Percentiles rank a stretch among this genome's conserved stretches.
Evolutionary conservation across 352 stramenopile genomes (phyloP).

Genomic region (Globisporangium echinulatum): DNA sequence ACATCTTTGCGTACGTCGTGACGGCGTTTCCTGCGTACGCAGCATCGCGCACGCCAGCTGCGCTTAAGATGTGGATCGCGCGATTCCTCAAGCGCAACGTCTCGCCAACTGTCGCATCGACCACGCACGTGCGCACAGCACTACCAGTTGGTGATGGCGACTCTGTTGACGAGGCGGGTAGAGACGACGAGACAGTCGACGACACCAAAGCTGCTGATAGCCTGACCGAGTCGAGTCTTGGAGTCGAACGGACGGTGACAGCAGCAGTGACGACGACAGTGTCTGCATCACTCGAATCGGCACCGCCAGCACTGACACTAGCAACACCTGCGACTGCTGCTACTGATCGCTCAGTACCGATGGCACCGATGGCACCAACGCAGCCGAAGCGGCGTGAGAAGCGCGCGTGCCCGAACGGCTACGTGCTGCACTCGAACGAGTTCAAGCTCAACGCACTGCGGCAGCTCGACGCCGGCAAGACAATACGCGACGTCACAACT

Average conservation of each 20-base stretch:
- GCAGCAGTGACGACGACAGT: no score
- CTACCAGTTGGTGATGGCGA: conserved; percentile 10
- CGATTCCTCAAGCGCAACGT: conserved; percentile 67
- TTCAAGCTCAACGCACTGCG: conserved; percentile 73
- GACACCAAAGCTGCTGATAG: not conserved
- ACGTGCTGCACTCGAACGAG: conserved; percentile 72
- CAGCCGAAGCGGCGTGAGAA: conserved; percentile 32
- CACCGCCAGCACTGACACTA: not conserved
- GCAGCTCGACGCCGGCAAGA: conserved; percentile 65
- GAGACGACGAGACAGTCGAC: not conserved
- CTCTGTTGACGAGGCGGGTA: conserved; percentile 2
- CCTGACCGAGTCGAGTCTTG: not conserved
- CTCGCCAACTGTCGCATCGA: conserved; percentile 1
- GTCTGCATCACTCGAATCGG: not conserved
- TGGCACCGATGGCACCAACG: no score
- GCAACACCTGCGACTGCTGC: no score
- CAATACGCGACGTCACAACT: conserved; percentile 42
- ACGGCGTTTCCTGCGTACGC: conserved; percentile 50
- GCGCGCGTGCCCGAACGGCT: conserved; percentile 40
- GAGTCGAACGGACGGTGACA: not conserved
- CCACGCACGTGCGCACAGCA: conserved; percentile 2
- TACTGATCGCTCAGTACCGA: no score
- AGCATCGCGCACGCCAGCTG: conserved; percentile 38
- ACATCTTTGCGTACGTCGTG: conserved; percentile 55
- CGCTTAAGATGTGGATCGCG: conserved; percentile 56